Base-by-base conservation (phyloP, 2,329 filamentous ascomycete species). In the Aureobasidium sp. region DNA sequence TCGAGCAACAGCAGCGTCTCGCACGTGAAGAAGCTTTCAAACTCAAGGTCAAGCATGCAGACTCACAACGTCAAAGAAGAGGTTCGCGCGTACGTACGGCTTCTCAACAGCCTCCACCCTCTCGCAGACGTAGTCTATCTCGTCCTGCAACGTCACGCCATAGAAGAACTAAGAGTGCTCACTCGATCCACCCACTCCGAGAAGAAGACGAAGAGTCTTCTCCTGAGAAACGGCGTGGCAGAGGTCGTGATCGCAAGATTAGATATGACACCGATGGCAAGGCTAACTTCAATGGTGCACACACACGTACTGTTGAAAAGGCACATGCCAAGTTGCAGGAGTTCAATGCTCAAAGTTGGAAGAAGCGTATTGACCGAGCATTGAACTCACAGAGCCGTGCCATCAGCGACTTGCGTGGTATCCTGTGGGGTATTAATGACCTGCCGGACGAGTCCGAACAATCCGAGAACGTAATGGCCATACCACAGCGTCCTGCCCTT, bases 281-380 rank as follows among this genome's bases (percentile, higher is more conserved):
- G 58, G 84, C 84, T 65, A 85, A 84, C 47, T 81, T 97, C 68
- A 91, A 86, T 62, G 87, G 86, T 8, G 82, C 80, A 31, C 84
- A 89, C 17, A 88, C 87, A 62, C 81, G 96, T 11, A 84, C 89
- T 0, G 84, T 90, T 44, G 82, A 87, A 14, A 88, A 94, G 66
- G 94, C 94, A 6, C 84, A 86, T 69, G 80, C 86, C 57, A 88
- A 83, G 67, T 79, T 99, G 14, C 82, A 94, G 68, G 79, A 85
- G 60, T 85, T 95, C 70, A 96, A 97, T 73, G 84, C 93, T 2
- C 86, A 91, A 68, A 92, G 90, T 61, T 99, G 94, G 94, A 96
- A 91, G 74, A 86, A 84, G 70, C 87, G 93, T 17, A 97, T 99
- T 64, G 91, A 96, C 69, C 82, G 85, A 57, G 85, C 87, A 29